Conservation (phyloP, 331 rosid genomes). For the Ulmus americana region DNA sequence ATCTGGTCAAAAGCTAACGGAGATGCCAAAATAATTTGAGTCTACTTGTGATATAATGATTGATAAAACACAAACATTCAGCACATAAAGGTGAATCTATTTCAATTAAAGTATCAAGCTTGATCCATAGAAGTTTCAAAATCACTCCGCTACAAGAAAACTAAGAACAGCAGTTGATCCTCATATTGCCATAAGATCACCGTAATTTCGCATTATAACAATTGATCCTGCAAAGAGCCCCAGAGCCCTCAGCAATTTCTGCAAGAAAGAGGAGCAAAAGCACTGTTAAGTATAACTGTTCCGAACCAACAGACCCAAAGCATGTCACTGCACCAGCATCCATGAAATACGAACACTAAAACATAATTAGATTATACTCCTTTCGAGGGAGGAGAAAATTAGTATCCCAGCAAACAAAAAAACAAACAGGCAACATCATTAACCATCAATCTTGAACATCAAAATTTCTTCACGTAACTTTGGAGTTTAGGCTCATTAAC, state of each 20-base stretch:
- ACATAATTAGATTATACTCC: no score
- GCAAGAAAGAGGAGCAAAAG: conserved; percentile 24
- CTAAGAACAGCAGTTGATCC: conserved; percentile 1
- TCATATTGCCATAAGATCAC: conserved; percentile 85
- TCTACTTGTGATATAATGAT: no score
- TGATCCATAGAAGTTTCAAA: neutral
- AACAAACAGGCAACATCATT: no score
- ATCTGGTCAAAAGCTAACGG: no score
- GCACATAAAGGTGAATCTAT: neutral
- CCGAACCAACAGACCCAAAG: neutral
- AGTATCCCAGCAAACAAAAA: no score
- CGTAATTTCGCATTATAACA: conserved; percentile 69
- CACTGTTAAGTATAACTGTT: neutral
- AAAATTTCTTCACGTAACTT: no score
- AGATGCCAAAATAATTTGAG: no score
- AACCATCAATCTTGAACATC: no score
- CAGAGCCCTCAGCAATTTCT: conserved; percentile 82
- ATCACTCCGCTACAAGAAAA: neutral
- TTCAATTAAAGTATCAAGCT: neutral
- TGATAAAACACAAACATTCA: neutral
- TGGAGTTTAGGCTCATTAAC: no score
- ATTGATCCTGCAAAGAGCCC: conserved; percentile 81
- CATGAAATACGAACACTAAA: neutral
- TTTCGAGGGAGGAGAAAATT: no score
- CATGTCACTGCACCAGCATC: neutral